phyloP scores from a whole-genome alignment of 140 eudicot genomes.

The Ambrosia hybrid region DNA sequence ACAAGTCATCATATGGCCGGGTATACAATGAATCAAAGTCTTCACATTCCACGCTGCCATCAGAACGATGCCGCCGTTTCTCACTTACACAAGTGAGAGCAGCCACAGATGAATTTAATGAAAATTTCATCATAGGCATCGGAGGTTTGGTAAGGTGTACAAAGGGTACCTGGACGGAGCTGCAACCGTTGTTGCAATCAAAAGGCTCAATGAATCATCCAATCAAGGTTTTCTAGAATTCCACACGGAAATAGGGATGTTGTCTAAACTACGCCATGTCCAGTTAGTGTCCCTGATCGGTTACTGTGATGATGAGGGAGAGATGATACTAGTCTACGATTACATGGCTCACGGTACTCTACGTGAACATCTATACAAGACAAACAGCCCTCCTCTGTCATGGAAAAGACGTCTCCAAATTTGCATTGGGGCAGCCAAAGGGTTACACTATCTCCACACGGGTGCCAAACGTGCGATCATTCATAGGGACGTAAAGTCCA shows the following conservation, averaged over 20 bases:
- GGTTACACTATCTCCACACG: slow-evolving; percentile 33
- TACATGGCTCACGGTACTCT: slow-evolving; percentile 57
- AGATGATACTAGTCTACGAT: slow-evolving; percentile 62
- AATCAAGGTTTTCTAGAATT: slow-evolving; percentile 54
- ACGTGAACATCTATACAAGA: slow-evolving; percentile 48
- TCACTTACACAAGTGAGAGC: slow-evolving; percentile 33
- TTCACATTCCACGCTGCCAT: slow-evolving; percentile 32
- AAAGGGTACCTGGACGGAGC: slow-evolving; percentile 45
- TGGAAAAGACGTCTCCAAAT: slow-evolving; percentile 60
- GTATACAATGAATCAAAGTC: slow-evolving; percentile 31
- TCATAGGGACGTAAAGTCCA: too few relatives aligned
- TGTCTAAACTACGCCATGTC: slow-evolving; percentile 49
- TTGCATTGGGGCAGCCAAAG: slow-evolving; percentile 62
- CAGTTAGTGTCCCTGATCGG: slow-evolving; percentile 59
- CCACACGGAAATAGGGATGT: slow-evolving; percentile 44
- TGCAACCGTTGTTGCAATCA: slow-evolving; percentile 45
- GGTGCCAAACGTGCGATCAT: too few relatives aligned
- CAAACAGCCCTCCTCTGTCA: slow-evolving; percentile 30
- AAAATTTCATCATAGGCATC: slow-evolving; percentile 30
- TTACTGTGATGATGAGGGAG: slow-evolving; percentile 45
- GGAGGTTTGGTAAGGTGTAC: slow-evolving; percentile 70
- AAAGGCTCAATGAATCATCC: slow-evolving; percentile 47
- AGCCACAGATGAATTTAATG: slow-evolving; percentile 43
- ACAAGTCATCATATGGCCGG: slow-evolving; percentile 27
- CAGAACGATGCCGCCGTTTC: slow-evolving; percentile 48